Evolutionary conservation across 2,329 filamentous ascomycete genomes (phyloP).

Genomic region (Botrytis fabae): DNA sequence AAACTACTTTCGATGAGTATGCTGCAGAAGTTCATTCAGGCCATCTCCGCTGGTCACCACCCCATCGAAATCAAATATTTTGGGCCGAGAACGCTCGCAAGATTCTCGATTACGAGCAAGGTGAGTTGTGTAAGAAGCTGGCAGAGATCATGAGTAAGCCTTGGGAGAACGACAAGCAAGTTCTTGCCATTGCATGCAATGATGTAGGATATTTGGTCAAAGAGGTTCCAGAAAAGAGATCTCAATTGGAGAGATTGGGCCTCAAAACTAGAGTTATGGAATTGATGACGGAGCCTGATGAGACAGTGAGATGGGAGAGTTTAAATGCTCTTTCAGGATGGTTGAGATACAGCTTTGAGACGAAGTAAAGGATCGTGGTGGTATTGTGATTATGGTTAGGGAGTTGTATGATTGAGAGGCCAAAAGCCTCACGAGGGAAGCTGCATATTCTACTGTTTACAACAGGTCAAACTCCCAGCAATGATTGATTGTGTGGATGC

Average conservation of each 20-base stretch:
- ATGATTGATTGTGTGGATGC: constrained; percentile 16
- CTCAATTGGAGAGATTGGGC: constrained; percentile 64
- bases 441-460: constrained; percentile 13
- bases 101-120: constrained; percentile 67
- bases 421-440: constrained; percentile 14
- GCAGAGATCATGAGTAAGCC: constrained; percentile 66
- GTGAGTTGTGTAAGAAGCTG: constrained; percentile 64
- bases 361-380: constrained; percentile 33
- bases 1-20: constrained; percentile 51
- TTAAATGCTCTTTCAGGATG: constrained; percentile 73
- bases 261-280: constrained; percentile 71
- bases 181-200: constrained; percentile 72
- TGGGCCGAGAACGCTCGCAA: constrained; percentile 71
- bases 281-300: constrained; percentile 69
- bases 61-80: constrained; percentile 68
- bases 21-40: constrained; percentile 67
- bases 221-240: constrained; percentile 67
- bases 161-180: constrained; percentile 71
- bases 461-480: background rate
- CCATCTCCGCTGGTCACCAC: constrained; percentile 73
- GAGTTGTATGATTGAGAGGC: constrained; percentile 23
- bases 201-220: constrained; percentile 71
- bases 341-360: constrained; percentile 68
- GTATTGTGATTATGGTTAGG: constrained; percentile 24
- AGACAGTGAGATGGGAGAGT: constrained; percentile 72